Evolutionary conservation across 345 rosid genomes (phyloP), one percentile per base, ranked within the genome.

Genomic region (Rhizophora apiculata): DNA sequence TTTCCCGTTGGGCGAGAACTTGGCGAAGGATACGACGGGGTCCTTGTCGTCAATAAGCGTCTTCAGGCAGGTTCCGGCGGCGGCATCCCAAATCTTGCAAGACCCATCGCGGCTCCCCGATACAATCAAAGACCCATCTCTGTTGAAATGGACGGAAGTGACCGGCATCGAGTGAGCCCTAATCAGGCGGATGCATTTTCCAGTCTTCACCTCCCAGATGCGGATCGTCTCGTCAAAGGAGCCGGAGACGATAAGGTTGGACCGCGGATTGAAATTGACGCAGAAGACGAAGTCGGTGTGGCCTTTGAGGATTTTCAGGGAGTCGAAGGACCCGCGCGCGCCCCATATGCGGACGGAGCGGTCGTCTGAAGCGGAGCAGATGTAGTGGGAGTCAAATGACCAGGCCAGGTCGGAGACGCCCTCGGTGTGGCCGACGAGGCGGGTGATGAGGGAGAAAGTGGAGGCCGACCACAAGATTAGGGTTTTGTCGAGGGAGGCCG

Each of bases 351-450:
- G 99, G 74, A 95, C 87, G 65, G 97, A 71, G 37, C 87, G 85
- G 62, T 95, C 99, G 59, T 95, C 98, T 37, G 99, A 92, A 57
- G 96, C 96, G 58, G 99, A 92, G 78, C 97, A 95, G 69, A 93
- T 88, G 80, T 95, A 92, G 78, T 87, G 99, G 32, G 97, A 90
- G 72, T 95, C 96, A 6, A 90, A 88, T 48, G 98, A 93, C 98
- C 98, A 93, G 53, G 98, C 96, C 3, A 93, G 80, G 83, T 93
- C 98, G 6, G 88, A 87, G 64, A 92, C 68, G 39, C 99, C 96
- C 5, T 76, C 86, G 32, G 91, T 76, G 85, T 92, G 98, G 60
- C 98, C 98, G 43, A 79, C 77, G 51, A 88, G 85, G 49, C 85
- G 90, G 74, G 85, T 85, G 78, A 91, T 65, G 8, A 84, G 82